phyloP scores from a whole-genome alignment of 345 rosid genomes.

The Kandelia obovata region DNA sequence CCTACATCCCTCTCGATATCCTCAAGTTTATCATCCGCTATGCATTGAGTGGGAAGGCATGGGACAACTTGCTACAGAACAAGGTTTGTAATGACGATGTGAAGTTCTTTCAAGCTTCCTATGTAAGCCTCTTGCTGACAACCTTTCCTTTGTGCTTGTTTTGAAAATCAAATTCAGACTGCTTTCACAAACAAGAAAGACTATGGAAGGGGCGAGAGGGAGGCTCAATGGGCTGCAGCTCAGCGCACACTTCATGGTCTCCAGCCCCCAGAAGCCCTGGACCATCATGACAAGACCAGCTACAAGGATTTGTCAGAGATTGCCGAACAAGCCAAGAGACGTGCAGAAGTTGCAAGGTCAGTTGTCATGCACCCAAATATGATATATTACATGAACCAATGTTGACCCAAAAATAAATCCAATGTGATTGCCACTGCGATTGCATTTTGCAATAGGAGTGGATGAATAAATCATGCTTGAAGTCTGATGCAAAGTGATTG shows the following conservation, averaged over 20 bases:
- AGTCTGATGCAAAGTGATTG: no score
- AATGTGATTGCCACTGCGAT: no score
- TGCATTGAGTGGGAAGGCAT: constrained; percentile 53
- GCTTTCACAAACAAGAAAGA: constrained; percentile 82
- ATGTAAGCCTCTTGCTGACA: not conserved
- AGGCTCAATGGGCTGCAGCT: constrained; percentile 68
- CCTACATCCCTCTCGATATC: constrained; percentile 67
- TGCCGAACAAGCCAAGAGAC: constrained; percentile 76
- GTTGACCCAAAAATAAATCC: no score
- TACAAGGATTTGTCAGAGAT: constrained; percentile 44
- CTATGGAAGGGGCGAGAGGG: constrained; percentile 68
- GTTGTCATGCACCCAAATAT: not conserved
- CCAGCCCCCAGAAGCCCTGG: constrained; percentile 22
- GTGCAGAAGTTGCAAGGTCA: constrained; percentile 78
- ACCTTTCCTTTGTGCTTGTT: not conserved
- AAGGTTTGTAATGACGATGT: constrained; percentile 30
- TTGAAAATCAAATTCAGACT: constrained; percentile 31
- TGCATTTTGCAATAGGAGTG: not conserved
- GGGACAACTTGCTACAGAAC: constrained; percentile 52
- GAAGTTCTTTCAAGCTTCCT: not conserved
- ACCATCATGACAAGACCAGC: constrained; percentile 37
- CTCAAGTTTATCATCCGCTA: constrained; percentile 71
- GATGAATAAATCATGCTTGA: not conserved
- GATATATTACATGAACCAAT: not conserved
- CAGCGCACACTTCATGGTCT: constrained; percentile 76